Base-by-base conservation (phyloP, 768 basidiomycete genomes). In the Melanogaster broomeanus region DNA sequence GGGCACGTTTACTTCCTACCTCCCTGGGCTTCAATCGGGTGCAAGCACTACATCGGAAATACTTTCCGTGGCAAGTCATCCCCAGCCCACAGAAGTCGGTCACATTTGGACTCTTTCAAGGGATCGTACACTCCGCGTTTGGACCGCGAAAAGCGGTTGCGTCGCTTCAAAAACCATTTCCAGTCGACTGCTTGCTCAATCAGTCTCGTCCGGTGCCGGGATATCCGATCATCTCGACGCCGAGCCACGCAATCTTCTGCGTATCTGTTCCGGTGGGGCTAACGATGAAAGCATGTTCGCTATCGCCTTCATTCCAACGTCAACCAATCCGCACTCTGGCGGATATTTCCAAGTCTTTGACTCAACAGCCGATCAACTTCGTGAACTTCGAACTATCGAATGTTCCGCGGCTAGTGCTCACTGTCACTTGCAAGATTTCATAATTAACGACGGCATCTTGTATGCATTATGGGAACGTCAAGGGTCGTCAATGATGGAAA, bases 81-180 rank as follows among this genome's bases (percentile, higher is more conserved):
- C 87, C 37, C 87, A 84, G 71, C 88, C 88, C 16, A 87, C 86
- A 13, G 88, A 89, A 63, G 76, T 88, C 50, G 80, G 77, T 31
- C 77, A 89, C 59, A 73, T 87, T 19, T 96, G 91, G 82, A 87
- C 93, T 2, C 77, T 98, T 37, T 93, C 94, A 9, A 79, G 93
- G 48, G 93, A 97, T 73, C 80, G 88, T 48, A 87, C 85, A 30
- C 75, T 98, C 37, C 81, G 93, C 34, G 74, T 90, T 38, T 98
- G 94, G 94, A 87, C 88, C 56, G 77, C 85, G 25, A 82, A 86
- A 65, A 75, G 82, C 48, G 85, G 85, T 39, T 87, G 90, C 63
- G 77, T 87, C n/a, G 79, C 84, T 27, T 80, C 81, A 28, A 85
- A 80, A 62, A 67, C 72, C 11, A 69, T 89, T 39, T 74, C 80